Evolutionary conservation across 352 stramenopile genomes (phyloP).

Genomic region (Thraustochytrium sp.): DNA sequence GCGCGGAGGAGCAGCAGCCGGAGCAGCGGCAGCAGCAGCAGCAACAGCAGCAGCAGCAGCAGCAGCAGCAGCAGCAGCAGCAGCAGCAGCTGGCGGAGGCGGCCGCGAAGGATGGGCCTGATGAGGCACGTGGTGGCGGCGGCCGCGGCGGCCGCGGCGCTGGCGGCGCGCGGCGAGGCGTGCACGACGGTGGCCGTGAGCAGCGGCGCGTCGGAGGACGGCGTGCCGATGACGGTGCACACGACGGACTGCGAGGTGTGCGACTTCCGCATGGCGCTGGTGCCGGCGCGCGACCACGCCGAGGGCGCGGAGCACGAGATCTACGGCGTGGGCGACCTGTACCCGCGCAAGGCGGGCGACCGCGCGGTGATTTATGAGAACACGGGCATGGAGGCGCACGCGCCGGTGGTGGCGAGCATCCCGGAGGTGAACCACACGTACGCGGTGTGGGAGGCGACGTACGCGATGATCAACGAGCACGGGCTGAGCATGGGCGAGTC

Average conservation of each 20-base stretch:
- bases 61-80: background rate
- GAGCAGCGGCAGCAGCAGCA: background rate
- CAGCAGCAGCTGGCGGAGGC: too few relatives aligned
- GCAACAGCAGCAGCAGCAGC: background rate
- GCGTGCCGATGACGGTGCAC: conserved; percentile 72
- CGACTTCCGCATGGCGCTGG: conserved; percentile 78
- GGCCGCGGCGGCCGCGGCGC: background rate
- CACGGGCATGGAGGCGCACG: background rate
- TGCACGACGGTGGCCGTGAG: conserved; percentile 81
- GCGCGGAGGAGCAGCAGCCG: too few relatives aligned
- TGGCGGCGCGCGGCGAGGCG: conserved; percentile 47
- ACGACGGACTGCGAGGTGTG: conserved; percentile 60
- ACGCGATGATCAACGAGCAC: conserved; percentile 89
- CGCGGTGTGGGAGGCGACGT: conserved; percentile 82
- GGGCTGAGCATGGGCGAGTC: conserved; percentile 86
- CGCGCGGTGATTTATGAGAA: background rate
- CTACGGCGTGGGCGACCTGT: conserved; percentile 50
- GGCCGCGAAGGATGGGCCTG: too few relatives aligned
- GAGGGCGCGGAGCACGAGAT: conserved; percentile 51
- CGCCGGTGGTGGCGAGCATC: conserved; percentile 63
- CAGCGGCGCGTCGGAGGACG: conserved; percentile 64
- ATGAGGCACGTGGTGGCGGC: background rate
- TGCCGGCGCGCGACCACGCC: conserved; percentile 69
- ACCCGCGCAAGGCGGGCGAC: conserved; percentile 50
- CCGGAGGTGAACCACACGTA: conserved; percentile 82